These are phyloP conservation scores for Mycena leptocephala DNA, from an alignment of 768 basidiomycete genomes.

Conservation along the genomic window DNA sequence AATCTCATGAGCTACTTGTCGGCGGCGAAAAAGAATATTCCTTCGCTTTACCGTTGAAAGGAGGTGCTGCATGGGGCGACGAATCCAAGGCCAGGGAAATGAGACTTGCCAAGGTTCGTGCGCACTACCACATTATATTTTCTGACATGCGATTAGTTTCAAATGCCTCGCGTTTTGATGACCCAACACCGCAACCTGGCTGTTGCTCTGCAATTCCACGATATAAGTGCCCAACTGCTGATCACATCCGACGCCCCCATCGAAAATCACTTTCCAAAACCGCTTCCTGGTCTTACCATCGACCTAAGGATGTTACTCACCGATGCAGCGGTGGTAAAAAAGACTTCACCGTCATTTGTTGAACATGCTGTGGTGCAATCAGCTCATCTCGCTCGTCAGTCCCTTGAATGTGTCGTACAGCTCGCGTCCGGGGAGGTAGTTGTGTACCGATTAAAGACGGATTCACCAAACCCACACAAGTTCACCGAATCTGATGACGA, in stretches of 20 bases:
- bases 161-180: constrained; percentile 76
- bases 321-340: constrained; percentile 56
- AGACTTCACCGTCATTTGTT: constrained; percentile 42
- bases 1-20: constrained; percentile 62
- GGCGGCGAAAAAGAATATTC: constrained; percentile 36
- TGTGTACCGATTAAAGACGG: constrained; percentile 59
- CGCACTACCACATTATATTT: not conserved
- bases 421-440: constrained; percentile 72
- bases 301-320: constrained; percentile 67
- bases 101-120: constrained; percentile 70
- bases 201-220: constrained; percentile 73
- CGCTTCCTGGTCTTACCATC: constrained; percentile 74
- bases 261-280: constrained; percentile 75
- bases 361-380: constrained; percentile 57
- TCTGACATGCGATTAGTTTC: constrained; percentile 58
- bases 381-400: constrained; percentile 68
- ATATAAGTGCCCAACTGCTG: constrained; percentile 81
- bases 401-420: constrained; percentile 71
- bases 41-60: constrained; percentile 58
- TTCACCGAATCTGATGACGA: constrained; percentile 53
- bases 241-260: constrained; percentile 65
- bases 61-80: constrained; percentile 75
- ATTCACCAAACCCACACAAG: constrained; percentile 31
- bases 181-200: constrained; percentile 76
- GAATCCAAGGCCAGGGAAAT: constrained; percentile 63